A percentile compares a stretch with the other conserved stretches of the same genome.
These are phyloP conservation scores for Bryum argenteum DNA, from an alignment of 225 moss, liverwort and hornwort genomes.

Conservation along the genomic window DNA sequence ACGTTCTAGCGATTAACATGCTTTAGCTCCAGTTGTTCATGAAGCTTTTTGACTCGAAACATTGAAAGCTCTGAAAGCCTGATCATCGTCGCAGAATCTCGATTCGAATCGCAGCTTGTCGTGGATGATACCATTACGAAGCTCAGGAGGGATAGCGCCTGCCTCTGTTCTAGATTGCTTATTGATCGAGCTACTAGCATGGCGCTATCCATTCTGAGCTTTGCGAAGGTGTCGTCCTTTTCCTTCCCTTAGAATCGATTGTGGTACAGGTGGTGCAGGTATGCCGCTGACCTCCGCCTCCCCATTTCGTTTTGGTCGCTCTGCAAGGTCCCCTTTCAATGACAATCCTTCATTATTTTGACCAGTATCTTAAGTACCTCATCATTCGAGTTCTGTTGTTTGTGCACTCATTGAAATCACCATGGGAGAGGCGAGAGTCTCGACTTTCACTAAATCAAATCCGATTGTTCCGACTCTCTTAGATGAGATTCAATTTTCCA, in stretches of 20 bases:
- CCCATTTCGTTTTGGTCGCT: not conserved
- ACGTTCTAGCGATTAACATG: too few species aligned
- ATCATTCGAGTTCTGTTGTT: too few species aligned
- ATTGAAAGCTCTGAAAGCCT: not conserved
- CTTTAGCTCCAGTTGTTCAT: not conserved
- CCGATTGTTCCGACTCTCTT: too few species aligned
- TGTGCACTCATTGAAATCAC: too few species aligned
- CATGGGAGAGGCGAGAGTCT: not conserved
- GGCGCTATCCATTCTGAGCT: conserved; percentile 71
- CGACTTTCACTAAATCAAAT: not conserved
- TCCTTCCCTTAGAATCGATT: not conserved
- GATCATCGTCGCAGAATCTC: not conserved
- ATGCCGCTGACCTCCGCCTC: not conserved
- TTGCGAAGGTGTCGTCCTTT: conserved; percentile 47
- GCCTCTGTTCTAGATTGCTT: conserved; percentile 3
- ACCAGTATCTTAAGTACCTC: not conserved
- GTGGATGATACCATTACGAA: conserved; percentile 49
- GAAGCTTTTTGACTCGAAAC: too few species aligned
- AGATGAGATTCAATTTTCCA: not conserved
- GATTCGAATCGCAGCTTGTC: too few species aligned
- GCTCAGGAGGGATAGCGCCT: conserved; percentile 71
- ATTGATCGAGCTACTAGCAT: not conserved
- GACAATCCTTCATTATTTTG: too few species aligned
- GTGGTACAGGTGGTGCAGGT: not conserved
- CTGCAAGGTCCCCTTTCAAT: too few species aligned